Evolutionary conservation across 768 basidiomycete genomes (phyloP).

Genomic region (Vararia minispora): DNA sequence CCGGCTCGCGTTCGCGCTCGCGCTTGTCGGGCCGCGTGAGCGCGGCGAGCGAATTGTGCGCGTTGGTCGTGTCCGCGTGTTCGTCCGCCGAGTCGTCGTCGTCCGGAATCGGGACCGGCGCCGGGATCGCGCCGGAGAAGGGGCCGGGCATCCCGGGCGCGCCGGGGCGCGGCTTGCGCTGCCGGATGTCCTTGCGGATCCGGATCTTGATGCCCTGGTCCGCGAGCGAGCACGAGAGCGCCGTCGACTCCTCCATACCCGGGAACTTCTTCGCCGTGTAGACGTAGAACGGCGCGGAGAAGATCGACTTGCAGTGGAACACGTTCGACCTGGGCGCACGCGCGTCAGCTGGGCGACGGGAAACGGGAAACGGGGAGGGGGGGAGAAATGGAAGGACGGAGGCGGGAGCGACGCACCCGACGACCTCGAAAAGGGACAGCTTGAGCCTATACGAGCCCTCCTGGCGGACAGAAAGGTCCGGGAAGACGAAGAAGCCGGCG

Average conservation of each 20-base stretch:
- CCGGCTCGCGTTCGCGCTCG: conserved; percentile 13
- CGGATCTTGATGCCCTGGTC: conserved; percentile 95
- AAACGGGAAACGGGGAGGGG: neutral
- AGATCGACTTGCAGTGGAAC: conserved; percentile 83
- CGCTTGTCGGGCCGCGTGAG: conserved; percentile 7
- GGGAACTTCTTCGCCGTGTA: conserved; percentile 97
- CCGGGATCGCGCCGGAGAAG: neutral
- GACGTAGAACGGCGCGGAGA: conserved; percentile 84
- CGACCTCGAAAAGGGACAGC: conserved; percentile 79
- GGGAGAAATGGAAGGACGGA: conserved; percentile 1
- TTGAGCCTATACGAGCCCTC: conserved; percentile 82
- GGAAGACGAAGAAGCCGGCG: conserved; percentile 94
- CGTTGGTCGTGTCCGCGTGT: conserved; percentile 9
- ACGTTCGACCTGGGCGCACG: conserved; percentile 58
- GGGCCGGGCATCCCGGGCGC: no score
- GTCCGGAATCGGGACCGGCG: conserved; percentile 10
- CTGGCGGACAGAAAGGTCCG: conserved; percentile 83
- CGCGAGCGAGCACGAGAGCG: conserved; percentile 81
- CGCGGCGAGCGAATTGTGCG: conserved; percentile 10
- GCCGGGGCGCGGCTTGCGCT: conserved; percentile 48
- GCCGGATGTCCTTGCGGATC: conserved; percentile 84
- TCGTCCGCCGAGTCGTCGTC: conserved; percentile 9
- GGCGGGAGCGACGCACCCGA: conserved; percentile 49
- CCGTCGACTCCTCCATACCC: conserved; percentile 91
- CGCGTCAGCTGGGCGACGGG: neutral